A percentile compares a stretch with the other conserved stretches of the same genome.
Conservation (phyloP, 441 rosid species). For the Metrosideros polymorpha region DNA sequence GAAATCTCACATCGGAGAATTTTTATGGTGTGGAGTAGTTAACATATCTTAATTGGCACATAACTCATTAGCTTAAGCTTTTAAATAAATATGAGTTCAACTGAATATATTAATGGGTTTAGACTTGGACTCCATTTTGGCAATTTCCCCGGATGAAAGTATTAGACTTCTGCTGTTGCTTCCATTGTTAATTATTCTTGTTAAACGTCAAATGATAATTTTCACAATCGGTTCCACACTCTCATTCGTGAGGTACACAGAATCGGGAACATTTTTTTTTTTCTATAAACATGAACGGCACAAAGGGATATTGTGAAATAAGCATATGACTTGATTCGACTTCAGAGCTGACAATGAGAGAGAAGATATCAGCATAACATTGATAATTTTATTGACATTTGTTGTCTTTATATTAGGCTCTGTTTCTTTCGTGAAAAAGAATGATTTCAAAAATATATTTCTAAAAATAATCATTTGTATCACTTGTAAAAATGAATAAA, state of each 20-base stretch:
- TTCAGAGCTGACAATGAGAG: not conserved
- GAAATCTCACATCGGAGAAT: too few species aligned
- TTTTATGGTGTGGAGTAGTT: too few species aligned
- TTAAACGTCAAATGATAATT: not conserved
- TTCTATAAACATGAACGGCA: not conserved
- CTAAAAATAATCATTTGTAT: fast-evolving
- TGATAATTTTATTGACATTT: not conserved
- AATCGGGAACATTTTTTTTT: not conserved
- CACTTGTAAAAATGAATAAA: not conserved
- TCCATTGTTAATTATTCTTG: not conserved
- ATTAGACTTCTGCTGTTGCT: too few species aligned
- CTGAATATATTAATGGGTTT: too few species aligned
- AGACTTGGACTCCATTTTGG: too few species aligned
- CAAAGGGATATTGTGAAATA: not conserved
- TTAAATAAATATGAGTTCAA: too few species aligned
- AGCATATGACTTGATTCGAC: not conserved
- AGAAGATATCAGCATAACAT: not conserved
- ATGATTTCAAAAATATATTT: not conserved
- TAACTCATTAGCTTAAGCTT: too few species aligned
- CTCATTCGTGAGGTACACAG: not conserved
- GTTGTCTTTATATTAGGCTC: not conserved
- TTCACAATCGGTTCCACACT: not conserved
- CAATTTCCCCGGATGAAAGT: too few species aligned
- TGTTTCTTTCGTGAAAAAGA: not conserved
- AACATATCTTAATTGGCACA: too few species aligned